phyloP scores from a whole-genome alignment of 139 green algal species.

The Monoraphidium neglectum region DNA sequence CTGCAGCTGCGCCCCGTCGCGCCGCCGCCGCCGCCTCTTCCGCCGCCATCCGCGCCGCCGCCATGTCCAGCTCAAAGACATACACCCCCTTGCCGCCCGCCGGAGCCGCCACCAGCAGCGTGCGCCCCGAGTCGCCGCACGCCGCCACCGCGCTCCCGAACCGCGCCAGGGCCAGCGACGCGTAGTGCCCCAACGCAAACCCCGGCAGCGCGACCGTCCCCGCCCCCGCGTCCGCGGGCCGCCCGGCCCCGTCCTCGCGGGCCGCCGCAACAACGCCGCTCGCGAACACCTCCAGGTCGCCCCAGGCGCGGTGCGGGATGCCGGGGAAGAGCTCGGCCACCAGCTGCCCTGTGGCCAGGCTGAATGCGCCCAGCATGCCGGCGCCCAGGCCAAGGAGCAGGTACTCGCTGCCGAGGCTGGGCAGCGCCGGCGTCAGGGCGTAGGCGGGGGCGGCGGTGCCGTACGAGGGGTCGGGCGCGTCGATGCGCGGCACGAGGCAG shows the following conservation, averaged over 20 bases:
- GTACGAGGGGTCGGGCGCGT: slow-evolving; percentile 49
- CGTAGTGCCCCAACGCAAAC: not conserved
- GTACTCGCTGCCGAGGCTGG: slow-evolving; percentile 48
- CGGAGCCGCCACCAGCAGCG: not conserved
- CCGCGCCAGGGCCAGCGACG: not conserved
- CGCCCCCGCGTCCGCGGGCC: not conserved
- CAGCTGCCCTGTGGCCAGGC: slow-evolving; percentile 41
- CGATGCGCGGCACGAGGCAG: slow-evolving; percentile 40
- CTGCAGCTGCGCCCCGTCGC: not conserved
- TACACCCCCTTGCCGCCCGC: not conserved
- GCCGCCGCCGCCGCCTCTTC: not conserved
- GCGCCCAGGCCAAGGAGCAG: slow-evolving; percentile 40
- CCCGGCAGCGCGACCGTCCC: not conserved
- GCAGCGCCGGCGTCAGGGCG: slow-evolving; percentile 34
- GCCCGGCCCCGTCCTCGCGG: not conserved
- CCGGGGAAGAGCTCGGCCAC: slow-evolving; percentile 27
- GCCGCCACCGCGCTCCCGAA: not conserved
- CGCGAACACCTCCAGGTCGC: too few species aligned
- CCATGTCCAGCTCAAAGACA: slow-evolving; percentile 8
- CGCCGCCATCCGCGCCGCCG: not conserved
- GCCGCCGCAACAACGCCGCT: not conserved
- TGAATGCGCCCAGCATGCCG: slow-evolving; percentile 42
- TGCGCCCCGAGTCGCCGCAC: slow-evolving; percentile 11
- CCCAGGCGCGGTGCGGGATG: not conserved
- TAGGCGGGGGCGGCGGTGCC: slow-evolving; percentile 41